These are phyloP conservation scores for Cyclotella atomus DNA, from an alignment of 108 stramenopile species.

Conservation along the genomic window DNA sequence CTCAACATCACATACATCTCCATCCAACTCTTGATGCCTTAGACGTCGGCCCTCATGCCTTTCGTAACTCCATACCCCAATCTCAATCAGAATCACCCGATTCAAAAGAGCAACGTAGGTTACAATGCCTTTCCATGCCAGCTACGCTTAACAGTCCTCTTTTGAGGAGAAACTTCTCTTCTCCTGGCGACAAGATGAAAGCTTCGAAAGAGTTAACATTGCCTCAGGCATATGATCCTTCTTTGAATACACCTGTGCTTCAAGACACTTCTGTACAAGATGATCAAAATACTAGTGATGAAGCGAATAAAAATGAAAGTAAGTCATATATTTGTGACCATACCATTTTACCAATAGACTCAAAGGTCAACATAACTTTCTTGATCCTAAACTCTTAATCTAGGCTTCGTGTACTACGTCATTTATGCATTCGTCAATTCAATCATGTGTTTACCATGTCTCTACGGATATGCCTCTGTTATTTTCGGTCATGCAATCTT, in stretches of 20 bases:
- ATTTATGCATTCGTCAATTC: constrained; percentile 65
- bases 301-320: constrained; percentile 18
- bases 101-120: not conserved
- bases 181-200: not conserved
- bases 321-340: too few relatives aligned
- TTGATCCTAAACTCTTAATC: not conserved
- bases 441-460: constrained; percentile 77
- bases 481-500: constrained; percentile 84
- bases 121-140: not conserved
- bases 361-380: not conserved
- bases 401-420: constrained; percentile 49
- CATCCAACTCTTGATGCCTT: constrained; percentile 24
- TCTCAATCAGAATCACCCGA: not conserved
- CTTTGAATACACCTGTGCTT: constrained; percentile 2
- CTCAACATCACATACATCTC: constrained; percentile 7
- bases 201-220: not conserved
- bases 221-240: constrained; percentile 17
- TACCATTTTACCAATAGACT: not conserved
- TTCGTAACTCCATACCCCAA: constrained; percentile 19
- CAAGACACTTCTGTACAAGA: not conserved
- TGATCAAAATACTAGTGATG: not conserved
- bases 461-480: constrained; percentile 92
- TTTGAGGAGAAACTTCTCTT: constrained; percentile 5
- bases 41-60: constrained; percentile 23
- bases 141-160: constrained; percentile 25